Conservation (phyloP, 148 eudicot genomes). For the Heliosperma pusillum region DNA sequence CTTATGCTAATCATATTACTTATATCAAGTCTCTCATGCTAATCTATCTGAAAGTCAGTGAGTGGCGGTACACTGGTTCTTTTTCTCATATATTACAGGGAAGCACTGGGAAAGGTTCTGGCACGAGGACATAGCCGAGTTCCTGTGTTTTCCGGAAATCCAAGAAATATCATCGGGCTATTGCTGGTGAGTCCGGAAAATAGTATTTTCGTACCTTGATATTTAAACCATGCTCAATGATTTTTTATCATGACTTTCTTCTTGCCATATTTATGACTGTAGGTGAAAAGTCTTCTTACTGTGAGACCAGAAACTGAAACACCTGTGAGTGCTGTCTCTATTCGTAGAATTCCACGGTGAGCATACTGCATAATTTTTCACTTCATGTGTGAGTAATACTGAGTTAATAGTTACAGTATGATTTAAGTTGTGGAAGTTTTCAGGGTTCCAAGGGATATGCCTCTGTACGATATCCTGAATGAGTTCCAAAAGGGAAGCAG, state of each 20-base stretch:
- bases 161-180: conserved; percentile 84
- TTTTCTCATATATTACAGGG: conserved; percentile 44
- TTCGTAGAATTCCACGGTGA: conserved; percentile 87
- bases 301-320: conserved; percentile 96
- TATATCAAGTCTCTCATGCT: neutral
- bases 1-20: neutral
- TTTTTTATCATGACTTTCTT: neutral
- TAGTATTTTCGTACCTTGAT: neutral
- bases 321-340: conserved; percentile 93
- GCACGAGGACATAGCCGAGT: conserved; percentile 97
- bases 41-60: neutral
- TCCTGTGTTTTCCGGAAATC: conserved; percentile 90
- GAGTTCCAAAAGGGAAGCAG: conserved; percentile 95
- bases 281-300: conserved; percentile 95
- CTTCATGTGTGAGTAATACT: neutral
- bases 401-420: neutral
- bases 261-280: conserved; percentile 11
- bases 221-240: neutral
- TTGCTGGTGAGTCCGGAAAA: conserved; percentile 55
- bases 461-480: conserved; percentile 84
- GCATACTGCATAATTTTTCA: neutral
- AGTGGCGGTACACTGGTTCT: neutral
- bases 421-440: conserved; percentile 3
- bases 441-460: conserved; percentile 93
- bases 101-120: conserved; percentile 92